Evolutionary conservation across 768 basidiomycete genomes (phyloP).

Genomic region (Mycena metata): DNA sequence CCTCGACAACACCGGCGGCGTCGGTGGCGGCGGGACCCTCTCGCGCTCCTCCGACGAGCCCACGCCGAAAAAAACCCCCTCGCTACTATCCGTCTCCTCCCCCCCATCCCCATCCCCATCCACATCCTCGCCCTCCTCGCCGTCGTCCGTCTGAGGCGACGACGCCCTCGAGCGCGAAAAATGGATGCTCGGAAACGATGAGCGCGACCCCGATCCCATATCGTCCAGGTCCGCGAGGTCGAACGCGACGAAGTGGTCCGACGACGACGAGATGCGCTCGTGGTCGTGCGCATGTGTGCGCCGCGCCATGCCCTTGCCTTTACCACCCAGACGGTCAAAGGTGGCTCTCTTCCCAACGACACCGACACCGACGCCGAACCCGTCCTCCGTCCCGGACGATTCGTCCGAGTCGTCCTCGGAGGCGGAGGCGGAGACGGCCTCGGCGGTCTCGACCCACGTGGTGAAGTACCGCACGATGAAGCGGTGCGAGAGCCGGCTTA

Average conservation of each 20-base stretch:
- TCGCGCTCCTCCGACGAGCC: neutral
- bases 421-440: constrained; percentile 63
- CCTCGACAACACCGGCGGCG: constrained; percentile 55
- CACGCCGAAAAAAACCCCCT: too few species aligned
- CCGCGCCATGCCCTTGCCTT: too few species aligned
- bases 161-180: constrained; percentile 65
- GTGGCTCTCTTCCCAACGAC: too few species aligned
- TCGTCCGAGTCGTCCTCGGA: constrained; percentile 68
- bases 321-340: too few species aligned
- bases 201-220: constrained; percentile 65
- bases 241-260: constrained; percentile 70
- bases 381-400: constrained; percentile 56
- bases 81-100: too few species aligned
- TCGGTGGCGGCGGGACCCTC: constrained; percentile 22
- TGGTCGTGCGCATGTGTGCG: constrained; percentile 19
- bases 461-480: constrained; percentile 95
- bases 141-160: constrained; percentile 53
- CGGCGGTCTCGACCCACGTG: constrained; percentile 87
- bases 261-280: constrained; percentile 55
- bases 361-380: constrained; percentile 32
- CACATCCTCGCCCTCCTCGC: constrained; percentile 61
- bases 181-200: constrained; percentile 89
- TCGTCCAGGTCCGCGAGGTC: constrained; percentile 76
- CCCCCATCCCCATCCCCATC: constrained; percentile 59
- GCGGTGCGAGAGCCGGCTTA: constrained; percentile 89